Percentiles rank a stretch among this genome's conserved stretches.
Evolutionary conservation across 2,329 filamentous ascomycete genomes (phyloP).

Genomic region (Claviceps capensis): DNA sequence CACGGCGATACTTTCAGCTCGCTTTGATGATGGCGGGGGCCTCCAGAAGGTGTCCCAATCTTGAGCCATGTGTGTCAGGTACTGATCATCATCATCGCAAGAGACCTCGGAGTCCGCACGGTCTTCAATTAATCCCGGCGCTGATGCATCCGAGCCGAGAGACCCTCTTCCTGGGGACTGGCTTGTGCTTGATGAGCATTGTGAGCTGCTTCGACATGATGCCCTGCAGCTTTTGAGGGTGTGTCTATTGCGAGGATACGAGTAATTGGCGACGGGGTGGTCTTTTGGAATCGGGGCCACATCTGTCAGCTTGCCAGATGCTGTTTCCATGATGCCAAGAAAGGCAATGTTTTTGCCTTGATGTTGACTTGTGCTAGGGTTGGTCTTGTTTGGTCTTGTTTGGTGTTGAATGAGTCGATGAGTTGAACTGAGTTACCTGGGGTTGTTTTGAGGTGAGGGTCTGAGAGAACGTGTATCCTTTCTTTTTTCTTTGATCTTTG

Average conservation of each 20-base stretch:
- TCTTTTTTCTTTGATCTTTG: background rate
- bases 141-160: constrained; percentile 30
- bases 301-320: constrained; percentile 9
- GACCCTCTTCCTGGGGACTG: constrained; percentile 11
- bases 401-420: background rate
- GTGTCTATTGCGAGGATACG: constrained; percentile 21
- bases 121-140: constrained; percentile 37
- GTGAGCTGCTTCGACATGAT: background rate
- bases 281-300: background rate
- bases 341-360: background rate
- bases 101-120: constrained; percentile 37
- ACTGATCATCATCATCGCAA: constrained; percentile 35
- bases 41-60: constrained; percentile 40
- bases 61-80: constrained; percentile 29
- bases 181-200: constrained; percentile 1
- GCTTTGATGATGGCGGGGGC: background rate
- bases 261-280: constrained; percentile 25
- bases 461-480: background rate
- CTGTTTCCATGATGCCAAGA: constrained; percentile 19
- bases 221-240: constrained; percentile 3
- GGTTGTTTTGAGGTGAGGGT: too few relatives aligned
- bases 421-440: too few relatives aligned
- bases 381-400: background rate
- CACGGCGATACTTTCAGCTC: constrained; percentile 5
- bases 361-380: background rate